Base-by-base conservation (phyloP, 306 rosid species). In the Vigna hirtella region DNA sequence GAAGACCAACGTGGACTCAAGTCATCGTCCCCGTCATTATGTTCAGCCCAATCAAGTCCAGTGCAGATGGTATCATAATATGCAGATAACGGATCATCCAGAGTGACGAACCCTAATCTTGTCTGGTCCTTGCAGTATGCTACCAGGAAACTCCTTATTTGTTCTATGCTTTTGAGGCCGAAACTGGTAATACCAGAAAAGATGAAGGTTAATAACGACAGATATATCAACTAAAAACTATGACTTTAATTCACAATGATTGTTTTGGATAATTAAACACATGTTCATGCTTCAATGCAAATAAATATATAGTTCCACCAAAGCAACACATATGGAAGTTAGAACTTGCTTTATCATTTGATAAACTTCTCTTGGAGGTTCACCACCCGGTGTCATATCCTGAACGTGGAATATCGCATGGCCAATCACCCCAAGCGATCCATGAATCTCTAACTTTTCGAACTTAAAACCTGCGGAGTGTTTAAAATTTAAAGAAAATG, bases 391-490 rank as follows among this genome's bases (percentile, higher is more conserved):
- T 30, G 65, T 36, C 65, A 45, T 14, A 42, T 30, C 51, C 56
- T 22, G 51, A 10, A 30, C 6, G 17, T 40, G 70, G 24, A 86
- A 75, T 81, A 95, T 62, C 18, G 89, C 99, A 81, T 95, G 99
- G 47, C 83, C 59, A 70, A 91, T 73, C 22, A 81, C 3, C 24
- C 93, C 98, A 0, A 87, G 57, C 57, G 84, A 81, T 83, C 98
- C 97, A 73, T 93, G 97, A 64, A 93, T 87, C 84, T 87, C 92
- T 18, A 93, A 88, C 82, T 86, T 93, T 28, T 73, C 81, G 5
- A 86, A 50, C 40, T 11, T 24, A 7, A 30, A 3, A 42, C 88
- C 98, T 93, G 66, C 13, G 24, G 63, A 57, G 28, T 9, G 16
- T 3, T 28, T 52, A 30, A 38, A 66, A 71, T 16, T 36, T 45